Evolutionary conservation across 768 basidiomycete genomes (phyloP).

Genomic region (Austroboletus festivus): DNA sequence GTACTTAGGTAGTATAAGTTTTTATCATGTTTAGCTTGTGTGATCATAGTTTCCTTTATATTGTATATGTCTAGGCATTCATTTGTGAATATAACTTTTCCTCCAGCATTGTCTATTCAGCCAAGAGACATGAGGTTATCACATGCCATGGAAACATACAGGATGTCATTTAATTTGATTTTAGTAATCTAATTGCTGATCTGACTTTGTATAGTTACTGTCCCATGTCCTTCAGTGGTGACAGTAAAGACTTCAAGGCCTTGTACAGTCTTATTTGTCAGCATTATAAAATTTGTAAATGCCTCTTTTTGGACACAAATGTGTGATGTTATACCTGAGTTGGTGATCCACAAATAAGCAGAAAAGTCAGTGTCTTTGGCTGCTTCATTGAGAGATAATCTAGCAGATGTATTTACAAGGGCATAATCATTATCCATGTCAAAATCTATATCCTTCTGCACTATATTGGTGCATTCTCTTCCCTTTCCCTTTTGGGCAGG

Average conservation of each 20-base stretch:
- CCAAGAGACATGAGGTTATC: conserved; percentile 2
- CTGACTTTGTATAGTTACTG: background rate
- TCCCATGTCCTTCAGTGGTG: background rate
- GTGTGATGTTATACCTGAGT: background rate
- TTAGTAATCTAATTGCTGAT: no score
- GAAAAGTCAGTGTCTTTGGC: background rate
- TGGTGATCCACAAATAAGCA: conserved; percentile 6
- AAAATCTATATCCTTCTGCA: background rate
- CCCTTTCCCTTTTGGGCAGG: no score
- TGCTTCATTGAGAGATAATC: background rate
- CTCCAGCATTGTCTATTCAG: background rate
- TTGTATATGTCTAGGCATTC: background rate
- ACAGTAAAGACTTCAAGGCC: background rate
- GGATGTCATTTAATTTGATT: background rate
- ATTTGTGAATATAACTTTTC: background rate
- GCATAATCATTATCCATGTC: background rate
- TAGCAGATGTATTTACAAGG: no score
- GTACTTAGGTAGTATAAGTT: no score
- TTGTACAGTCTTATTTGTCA: background rate
- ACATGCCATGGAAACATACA: background rate
- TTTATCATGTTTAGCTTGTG: background rate
- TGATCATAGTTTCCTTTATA: no score
- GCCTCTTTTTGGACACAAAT: background rate
- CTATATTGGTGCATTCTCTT: background rate
- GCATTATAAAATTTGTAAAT: background rate